phyloP scores from a whole-genome alignment of 352 stramenopile species.

The Phytophthora sojae region DNA sequence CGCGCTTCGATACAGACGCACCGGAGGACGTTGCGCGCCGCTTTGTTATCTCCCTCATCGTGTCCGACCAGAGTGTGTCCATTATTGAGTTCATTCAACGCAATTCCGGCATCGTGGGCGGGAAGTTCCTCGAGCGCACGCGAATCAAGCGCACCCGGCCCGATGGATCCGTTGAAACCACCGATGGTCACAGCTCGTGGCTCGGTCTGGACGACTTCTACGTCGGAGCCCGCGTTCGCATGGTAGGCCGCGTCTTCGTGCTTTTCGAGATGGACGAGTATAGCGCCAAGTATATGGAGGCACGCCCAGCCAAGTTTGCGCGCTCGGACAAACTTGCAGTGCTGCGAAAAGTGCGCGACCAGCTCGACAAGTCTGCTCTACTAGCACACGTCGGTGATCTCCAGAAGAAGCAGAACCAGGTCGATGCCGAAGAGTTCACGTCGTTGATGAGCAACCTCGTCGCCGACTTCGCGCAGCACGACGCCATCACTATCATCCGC shows the following conservation, averaged over 20 bases:
- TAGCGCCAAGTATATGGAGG: conserved; percentile 86
- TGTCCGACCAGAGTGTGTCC: conserved; percentile 78
- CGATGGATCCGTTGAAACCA: conserved; percentile 26
- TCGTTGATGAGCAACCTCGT: conserved; percentile 58
- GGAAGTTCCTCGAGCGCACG: conserved; percentile 80
- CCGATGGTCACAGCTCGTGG: conserved; percentile 51
- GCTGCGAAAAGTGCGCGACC: conserved; percentile 61
- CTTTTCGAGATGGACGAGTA: conserved; percentile 90
- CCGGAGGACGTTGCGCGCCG: conserved; percentile 73
- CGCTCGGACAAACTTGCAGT: conserved; percentile 72
- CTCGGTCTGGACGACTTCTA: conserved; percentile 79
- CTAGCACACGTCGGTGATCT: conserved; percentile 36
- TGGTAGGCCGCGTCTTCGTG: conserved; percentile 72
- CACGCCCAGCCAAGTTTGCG: conserved; percentile 63
- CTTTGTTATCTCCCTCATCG: conserved; percentile 83
- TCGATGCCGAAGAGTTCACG: conserved; percentile 59
- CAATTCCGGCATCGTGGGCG: conserved; percentile 78
- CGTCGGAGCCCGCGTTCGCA: conserved; percentile 68
- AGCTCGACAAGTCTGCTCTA: conserved; percentile 45
- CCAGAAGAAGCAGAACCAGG: conserved; percentile 38
- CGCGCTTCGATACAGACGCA: conserved; percentile 67
- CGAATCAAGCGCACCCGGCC: conserved; percentile 63
- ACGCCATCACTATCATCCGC: conserved; percentile 74
- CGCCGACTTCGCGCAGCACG: conserved; percentile 60
- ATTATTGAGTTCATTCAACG: conserved; percentile 82